Evolutionary conservation across 228 moss, liverwort and hornwort genomes (phyloP), one percentile per base, ranked within the genome.

Genomic region (Sphagnum magellanicum): DNA sequence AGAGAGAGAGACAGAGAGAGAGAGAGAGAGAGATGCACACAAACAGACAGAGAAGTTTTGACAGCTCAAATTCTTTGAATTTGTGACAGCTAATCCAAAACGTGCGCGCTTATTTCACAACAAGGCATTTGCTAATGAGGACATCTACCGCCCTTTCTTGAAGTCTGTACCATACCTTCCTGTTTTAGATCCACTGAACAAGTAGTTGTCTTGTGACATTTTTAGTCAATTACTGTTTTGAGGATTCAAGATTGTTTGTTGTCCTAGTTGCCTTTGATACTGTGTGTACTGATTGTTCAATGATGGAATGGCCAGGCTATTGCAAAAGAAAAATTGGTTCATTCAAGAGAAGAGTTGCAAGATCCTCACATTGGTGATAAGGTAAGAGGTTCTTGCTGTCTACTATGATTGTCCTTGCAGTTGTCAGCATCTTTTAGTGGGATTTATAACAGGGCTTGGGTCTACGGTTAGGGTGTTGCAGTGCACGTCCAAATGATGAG

Each of bases 341-440:
- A 98, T 98, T 55, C 94, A 98, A 70, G 98, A 98, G 78, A 92
- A 80, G 73, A 92, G 90, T 61, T 92, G 92, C 89, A 98, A 89
- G 77, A 92, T 98, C 83, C 80, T 98, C 49, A 98, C 98, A 4
- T 75, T 90, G 49, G 81, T 94, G 16, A 92, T 98, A 78, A 90
- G 91, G 96, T 93, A 74, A 71, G 71, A 73, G 5, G 32, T n/a
- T 53, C 66, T n/a, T 63, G 50, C 14, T 65, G 12, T 50, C 13
- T 48, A 12, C 32, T 32, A 32, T 32, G 50, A 48, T 48, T 5
- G 49, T 52, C 12, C 67, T 51, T 53, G 67, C 4, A 17, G n/a
- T 10, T 8, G 14, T 4, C 52, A 17, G 5, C 15, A 10, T 51
- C 10, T 4, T 13, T 67, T 52, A 9, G 10, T 6, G 4, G 46